A percentile compares a stretch with the other conserved stretches of the same genome.
Evolutionary conservation across 139 green algal species (phyloP).

Genomic region (Chlorella ohadii): DNA sequence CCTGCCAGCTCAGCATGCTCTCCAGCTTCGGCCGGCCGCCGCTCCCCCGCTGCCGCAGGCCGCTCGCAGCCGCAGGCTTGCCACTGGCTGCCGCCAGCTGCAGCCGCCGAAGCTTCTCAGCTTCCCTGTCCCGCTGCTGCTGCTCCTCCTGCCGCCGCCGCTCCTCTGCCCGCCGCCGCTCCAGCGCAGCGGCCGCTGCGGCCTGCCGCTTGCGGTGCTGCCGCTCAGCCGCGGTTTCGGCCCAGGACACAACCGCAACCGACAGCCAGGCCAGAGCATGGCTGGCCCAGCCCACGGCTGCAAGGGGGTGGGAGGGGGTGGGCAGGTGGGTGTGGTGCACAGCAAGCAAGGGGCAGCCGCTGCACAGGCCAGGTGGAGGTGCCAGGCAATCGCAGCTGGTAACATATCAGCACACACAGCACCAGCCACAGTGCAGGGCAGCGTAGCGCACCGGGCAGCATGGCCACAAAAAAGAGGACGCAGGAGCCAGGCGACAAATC

Average conservation of each 20-base stretch:
- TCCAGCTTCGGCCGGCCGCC: not conserved
- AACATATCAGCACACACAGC: too few species aligned
- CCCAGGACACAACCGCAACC: not conserved
- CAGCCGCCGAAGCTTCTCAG: not conserved
- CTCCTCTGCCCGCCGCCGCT: not conserved
- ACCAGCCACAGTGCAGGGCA: not conserved
- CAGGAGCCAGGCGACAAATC: not conserved
- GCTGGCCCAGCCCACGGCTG: conserved; percentile 10
- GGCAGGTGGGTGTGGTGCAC: not conserved
- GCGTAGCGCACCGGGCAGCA: not conserved
- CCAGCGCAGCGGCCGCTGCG: not conserved
- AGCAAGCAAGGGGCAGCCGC: too few species aligned
- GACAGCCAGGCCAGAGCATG: not conserved
- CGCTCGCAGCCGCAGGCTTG: not conserved
- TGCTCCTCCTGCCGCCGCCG: not conserved
- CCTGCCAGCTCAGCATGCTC: too few species aligned
- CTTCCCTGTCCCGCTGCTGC: not conserved
- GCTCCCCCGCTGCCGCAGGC: not conserved
- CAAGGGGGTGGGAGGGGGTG: not conserved
- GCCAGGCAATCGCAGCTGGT: too few species aligned
- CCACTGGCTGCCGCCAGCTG: not conserved
- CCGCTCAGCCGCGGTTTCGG: not conserved
- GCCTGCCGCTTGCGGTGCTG: not conserved
- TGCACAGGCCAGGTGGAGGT: too few species aligned
- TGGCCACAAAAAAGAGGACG: too few species aligned